Conservation (phyloP, 345 rosid species). For the Turnera subulata region DNA sequence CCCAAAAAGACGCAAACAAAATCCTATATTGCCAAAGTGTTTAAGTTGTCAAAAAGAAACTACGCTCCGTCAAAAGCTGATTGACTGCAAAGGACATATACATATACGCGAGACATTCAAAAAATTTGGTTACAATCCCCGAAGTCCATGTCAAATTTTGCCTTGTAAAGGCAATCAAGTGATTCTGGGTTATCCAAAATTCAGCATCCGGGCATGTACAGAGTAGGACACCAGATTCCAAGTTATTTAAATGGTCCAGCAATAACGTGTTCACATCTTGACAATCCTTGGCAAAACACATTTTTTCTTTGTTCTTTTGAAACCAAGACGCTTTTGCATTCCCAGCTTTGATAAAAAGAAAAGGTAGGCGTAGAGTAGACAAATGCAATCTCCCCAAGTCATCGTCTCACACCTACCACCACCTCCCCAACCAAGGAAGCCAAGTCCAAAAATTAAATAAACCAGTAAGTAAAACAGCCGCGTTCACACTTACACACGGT, state of each 20-base stretch:
- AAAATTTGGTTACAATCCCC: no score
- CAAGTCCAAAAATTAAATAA: neutral
- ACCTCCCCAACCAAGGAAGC: constrained; percentile 2
- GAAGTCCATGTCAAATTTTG: no score
- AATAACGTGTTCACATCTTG: neutral
- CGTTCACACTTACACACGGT: constrained; percentile 33
- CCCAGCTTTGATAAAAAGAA: no score
- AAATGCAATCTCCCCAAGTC: no score
- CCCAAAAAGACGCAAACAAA: neutral
- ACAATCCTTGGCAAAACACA: no score
- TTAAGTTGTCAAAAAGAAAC: neutral
- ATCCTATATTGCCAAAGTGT: neutral
- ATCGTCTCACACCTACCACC: constrained; percentile 31
- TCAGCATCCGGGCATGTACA: neutral
- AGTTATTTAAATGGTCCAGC: neutral
- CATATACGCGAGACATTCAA: no score
- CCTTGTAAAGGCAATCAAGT: no score
- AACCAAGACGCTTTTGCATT: no score
- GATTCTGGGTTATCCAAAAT: neutral
- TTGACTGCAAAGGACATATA: neutral
- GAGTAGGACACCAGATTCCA: neutral
- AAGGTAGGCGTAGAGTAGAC: no score
- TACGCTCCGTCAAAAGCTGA: neutral
- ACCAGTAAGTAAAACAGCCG: no score
- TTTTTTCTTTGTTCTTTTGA: no score